Evolutionary conservation across 2,329 filamentous ascomycete species (phyloP).

Genomic region (Xylaria polymorpha): DNA sequence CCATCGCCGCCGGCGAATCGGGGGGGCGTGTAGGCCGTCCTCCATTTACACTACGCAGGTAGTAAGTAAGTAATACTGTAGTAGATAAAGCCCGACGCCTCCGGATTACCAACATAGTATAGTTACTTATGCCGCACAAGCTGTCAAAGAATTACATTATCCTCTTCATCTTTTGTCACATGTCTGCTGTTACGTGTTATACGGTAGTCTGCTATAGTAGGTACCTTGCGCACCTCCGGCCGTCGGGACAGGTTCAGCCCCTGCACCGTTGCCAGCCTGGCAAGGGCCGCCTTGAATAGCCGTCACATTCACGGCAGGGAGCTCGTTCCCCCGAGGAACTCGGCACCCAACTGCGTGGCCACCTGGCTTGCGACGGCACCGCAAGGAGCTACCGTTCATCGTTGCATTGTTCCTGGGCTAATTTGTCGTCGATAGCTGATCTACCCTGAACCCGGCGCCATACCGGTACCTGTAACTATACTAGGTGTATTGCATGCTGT

Average conservation of each 20-base stretch:
- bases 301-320: slow-evolving; percentile 2
- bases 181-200: not conserved
- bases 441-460: not conserved
- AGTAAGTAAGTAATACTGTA: not conserved
- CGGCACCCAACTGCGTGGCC: slow-evolving; percentile 3
- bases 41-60: not conserved
- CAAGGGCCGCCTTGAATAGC: not conserved
- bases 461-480: not conserved
- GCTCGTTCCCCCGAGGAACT: slow-evolving; percentile 12
- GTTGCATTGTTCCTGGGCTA: not conserved
- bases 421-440: slow-evolving; percentile 5
- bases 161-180: not conserved
- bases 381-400: not conserved
- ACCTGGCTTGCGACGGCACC: slow-evolving; percentile 4
- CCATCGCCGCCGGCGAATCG: slow-evolving; percentile 8
- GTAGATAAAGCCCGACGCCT: not conserved
- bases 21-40: slow-evolving; percentile 10
- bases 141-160: not conserved
- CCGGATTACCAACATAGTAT: not conserved
- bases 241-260: slow-evolving; percentile 1
- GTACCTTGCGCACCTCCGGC: not conserved
- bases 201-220: not conserved
- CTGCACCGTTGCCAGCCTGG: slow-evolving; percentile 4
- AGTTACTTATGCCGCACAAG: not conserved
- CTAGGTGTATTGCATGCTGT: slow-evolving; percentile 4